Conservation (phyloP, 257 asterid genomes). For the Craterostigma plantagineum region DNA sequence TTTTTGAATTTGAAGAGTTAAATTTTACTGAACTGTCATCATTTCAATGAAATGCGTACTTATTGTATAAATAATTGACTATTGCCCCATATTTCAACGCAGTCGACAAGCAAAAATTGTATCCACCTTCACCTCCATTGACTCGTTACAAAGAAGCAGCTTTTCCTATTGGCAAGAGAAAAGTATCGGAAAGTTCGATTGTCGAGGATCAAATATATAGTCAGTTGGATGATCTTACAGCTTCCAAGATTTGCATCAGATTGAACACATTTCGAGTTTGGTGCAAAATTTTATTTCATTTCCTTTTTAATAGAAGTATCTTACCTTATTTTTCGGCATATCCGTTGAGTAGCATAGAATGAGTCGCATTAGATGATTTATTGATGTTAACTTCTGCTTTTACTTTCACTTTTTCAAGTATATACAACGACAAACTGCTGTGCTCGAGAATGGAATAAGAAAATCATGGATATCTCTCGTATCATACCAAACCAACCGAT, state of each 20-base stretch:
- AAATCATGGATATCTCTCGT: slow-evolving; percentile 58
- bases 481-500: slow-evolving; percentile 17
- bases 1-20: neutral
- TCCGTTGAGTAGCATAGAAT: slow-evolving; percentile 1
- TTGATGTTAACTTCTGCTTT: slow-evolving; percentile 4
- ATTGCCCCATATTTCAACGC: slow-evolving; percentile 14
- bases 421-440: slow-evolving; percentile 55
- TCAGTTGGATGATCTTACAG: slow-evolving; percentile 50
- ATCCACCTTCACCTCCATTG: slow-evolving; percentile 82
- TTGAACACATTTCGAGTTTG: slow-evolving; percentile 74
- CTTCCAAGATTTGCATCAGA: slow-evolving; percentile 76
- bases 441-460: slow-evolving; percentile 72
- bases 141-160: slow-evolving; percentile 80
- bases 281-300: slow-evolving; percentile 23
- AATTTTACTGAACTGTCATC: too few relatives aligned
- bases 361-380: too few relatives aligned
- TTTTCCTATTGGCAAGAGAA: slow-evolving; percentile 69
- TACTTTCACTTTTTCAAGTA: slow-evolving; percentile 49
- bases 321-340: slow-evolving; percentile 4
- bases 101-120: slow-evolving; percentile 58
- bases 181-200: slow-evolving; percentile 35
- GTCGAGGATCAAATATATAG: slow-evolving; percentile 40
- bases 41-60: too few relatives aligned
- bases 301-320: slow-evolving; percentile 4
- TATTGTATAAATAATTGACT: neutral